A percentile compares a stretch with the other conserved stretches of the same genome.
Evolutionary conservation across 2,329 filamentous ascomycete genomes (phyloP).

Genomic region (Leptographium radiaticola): DNA sequence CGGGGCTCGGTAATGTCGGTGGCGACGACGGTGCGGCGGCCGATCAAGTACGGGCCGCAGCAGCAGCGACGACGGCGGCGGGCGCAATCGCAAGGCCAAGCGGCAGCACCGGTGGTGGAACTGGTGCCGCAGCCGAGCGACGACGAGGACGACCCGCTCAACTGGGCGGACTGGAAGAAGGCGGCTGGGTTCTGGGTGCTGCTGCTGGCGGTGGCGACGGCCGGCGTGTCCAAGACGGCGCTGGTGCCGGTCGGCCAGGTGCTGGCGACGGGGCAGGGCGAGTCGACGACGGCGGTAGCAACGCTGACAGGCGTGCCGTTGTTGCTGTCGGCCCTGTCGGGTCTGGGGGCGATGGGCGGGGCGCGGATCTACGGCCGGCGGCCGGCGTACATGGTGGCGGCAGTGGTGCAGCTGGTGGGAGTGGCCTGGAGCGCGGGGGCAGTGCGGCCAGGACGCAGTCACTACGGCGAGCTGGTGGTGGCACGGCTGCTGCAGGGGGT

Average conservation of each 20-base stretch:
- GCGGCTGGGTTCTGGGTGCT: constrained; percentile 35
- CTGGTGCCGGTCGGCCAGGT: constrained; percentile 34
- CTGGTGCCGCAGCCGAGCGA: constrained; percentile 43
- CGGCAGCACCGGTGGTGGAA: constrained; percentile 27
- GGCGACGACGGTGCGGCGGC: neutral
- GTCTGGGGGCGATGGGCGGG: constrained; percentile 26
- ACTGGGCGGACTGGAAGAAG: constrained; percentile 43
- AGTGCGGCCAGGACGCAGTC: constrained; percentile 23
- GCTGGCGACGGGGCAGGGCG: constrained; percentile 27
- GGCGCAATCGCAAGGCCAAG: constrained; percentile 34
- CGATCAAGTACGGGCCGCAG: constrained; percentile 4
- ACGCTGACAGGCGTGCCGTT: constrained; percentile 40
- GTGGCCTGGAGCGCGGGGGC: constrained; percentile 29
- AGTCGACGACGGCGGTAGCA: constrained; percentile 33
- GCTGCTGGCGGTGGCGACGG: constrained; percentile 30
- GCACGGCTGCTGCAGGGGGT: constrained; percentile 42
- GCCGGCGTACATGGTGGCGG: constrained; percentile 36
- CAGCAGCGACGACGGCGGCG: constrained; percentile 17
- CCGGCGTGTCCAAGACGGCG: constrained; percentile 40
- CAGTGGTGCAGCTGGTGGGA: constrained; percentile 32
- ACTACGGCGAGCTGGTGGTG: constrained; percentile 33
- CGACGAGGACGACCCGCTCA: constrained; percentile 41
- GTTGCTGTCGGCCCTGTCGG: constrained; percentile 33
- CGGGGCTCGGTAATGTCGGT: neutral
- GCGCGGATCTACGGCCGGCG: constrained; percentile 39